Evolutionary conservation across 2,329 filamentous ascomycete species (phyloP).

Genomic region (Phoma sp.): DNA sequence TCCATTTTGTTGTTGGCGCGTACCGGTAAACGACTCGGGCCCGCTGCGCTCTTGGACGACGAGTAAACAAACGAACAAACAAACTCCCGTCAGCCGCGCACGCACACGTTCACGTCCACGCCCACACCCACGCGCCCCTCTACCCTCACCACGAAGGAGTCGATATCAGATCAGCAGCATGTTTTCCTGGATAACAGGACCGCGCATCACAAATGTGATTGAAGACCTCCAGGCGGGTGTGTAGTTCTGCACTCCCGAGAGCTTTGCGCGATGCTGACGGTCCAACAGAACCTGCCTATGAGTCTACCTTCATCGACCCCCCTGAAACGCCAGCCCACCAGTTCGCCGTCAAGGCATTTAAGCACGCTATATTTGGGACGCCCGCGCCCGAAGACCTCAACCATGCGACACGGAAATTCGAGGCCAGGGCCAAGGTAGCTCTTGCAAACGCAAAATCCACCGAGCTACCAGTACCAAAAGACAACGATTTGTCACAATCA

Average conservation of each 20-base stretch:
- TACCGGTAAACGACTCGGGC: constrained; percentile 9
- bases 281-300: constrained; percentile 37
- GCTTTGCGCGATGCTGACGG: constrained; percentile 18
- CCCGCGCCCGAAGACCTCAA: constrained; percentile 59
- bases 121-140: constrained; percentile 1
- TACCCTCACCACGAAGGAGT: constrained; percentile 1
- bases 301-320: constrained; percentile 58
- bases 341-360: constrained; percentile 71
- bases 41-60: constrained; percentile 23
- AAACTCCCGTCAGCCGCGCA: constrained; percentile 23
- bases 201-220: constrained; percentile 47
- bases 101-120: constrained; percentile 1
- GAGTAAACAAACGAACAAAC: constrained; percentile 48
- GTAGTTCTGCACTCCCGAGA: neutral
- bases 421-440: constrained; percentile 36
- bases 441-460: constrained; percentile 32
- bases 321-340: constrained; percentile 71
- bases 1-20: neutral
- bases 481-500: constrained; percentile 45
- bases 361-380: constrained; percentile 69
- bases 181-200: constrained; percentile 50
- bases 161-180: constrained; percentile 24
- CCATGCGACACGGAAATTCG: constrained; percentile 29
- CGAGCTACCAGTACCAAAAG: constrained; percentile 28
- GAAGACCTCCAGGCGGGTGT: constrained; percentile 46